Conservation (phyloP, 768 basidiomycete genomes). For the Nevesoporus exiguus region DNA sequence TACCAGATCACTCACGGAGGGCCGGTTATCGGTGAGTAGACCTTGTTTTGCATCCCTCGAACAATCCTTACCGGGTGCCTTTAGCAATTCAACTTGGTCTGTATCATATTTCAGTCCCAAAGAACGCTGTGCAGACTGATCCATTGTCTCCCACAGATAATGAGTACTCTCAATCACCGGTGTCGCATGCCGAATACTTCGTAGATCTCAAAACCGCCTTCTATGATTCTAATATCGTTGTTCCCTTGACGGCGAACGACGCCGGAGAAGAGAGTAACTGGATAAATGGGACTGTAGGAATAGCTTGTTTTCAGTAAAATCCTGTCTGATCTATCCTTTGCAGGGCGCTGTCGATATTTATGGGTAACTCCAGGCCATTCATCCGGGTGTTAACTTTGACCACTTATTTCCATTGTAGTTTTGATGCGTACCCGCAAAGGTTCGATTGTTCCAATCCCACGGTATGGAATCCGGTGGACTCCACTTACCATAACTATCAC, state of each 20-base stretch:
- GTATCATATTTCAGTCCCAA: conserved; percentile 6
- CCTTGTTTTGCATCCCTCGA: neutral
- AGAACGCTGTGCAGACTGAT: neutral
- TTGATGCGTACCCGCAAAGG: conserved; percentile 73
- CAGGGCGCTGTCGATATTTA: conserved; percentile 69
- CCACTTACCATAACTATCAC: conserved; percentile 67
- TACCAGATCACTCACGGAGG: conserved; percentile 73
- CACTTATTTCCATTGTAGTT: conserved; percentile 26
- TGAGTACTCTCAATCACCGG: conserved; percentile 58
- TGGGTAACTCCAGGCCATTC: conserved; percentile 42
- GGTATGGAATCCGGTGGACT: conserved; percentile 59
- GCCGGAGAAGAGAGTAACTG: conserved; percentile 56
- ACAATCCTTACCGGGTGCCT: conserved; percentile 1
- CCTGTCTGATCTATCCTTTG: conserved; percentile 1
- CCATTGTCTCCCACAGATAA: conserved; percentile 49
- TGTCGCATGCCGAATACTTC: conserved; percentile 54
- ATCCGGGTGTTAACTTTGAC: neutral
- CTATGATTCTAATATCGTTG: conserved; percentile 52
- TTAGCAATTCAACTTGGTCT: conserved; percentile 56
- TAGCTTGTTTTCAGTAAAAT: neutral
- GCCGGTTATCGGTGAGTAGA: conserved; percentile 61
- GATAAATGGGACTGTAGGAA: conserved; percentile 62
- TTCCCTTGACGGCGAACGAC: conserved; percentile 76
- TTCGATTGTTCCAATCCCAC: conserved; percentile 79
- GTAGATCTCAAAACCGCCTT: conserved; percentile 56